phyloP scores from a whole-genome alignment of 305 asterid genomes.

The Fraxinus latifolia region DNA sequence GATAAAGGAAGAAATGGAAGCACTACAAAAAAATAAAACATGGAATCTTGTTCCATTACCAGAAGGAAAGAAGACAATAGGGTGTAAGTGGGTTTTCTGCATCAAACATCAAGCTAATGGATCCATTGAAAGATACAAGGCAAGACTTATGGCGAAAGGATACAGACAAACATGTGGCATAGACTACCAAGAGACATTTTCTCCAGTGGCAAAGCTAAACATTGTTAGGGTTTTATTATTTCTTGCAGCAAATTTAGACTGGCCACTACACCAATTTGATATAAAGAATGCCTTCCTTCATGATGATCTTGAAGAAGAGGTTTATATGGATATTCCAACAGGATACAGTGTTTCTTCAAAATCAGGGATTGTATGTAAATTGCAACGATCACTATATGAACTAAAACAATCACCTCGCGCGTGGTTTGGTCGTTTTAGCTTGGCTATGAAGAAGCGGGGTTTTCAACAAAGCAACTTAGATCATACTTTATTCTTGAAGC shows the following conservation, averaged over 20 bases:
- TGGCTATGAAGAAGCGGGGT: neutral
- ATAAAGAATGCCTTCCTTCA: neutral
- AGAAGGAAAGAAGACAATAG: neutral
- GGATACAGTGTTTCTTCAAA: neutral
- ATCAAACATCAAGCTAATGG: neutral
- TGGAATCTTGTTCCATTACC: neutral
- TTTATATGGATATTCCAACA: neutral
- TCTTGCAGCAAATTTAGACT: neutral
- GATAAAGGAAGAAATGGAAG: neutral
- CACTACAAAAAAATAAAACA: no score
- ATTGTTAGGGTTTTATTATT: neutral
- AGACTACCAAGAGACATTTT: neutral
- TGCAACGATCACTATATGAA: neutral
- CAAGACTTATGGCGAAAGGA: neutral
- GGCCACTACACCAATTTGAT: neutral
- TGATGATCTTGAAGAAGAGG: neutral
- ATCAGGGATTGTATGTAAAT: neutral
- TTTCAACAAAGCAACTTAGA: no score
- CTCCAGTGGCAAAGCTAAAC: neutral
- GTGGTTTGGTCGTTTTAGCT: neutral
- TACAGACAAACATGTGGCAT: neutral
- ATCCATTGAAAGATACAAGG: neutral
- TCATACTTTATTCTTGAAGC: no score
- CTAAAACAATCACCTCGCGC: neutral
- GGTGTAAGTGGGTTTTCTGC: neutral